Percentiles rank a stretch among this genome's conserved stretches.
Conservation (phyloP, 192 early-diverging fungal species). For the Gigaspora rosea region DNA sequence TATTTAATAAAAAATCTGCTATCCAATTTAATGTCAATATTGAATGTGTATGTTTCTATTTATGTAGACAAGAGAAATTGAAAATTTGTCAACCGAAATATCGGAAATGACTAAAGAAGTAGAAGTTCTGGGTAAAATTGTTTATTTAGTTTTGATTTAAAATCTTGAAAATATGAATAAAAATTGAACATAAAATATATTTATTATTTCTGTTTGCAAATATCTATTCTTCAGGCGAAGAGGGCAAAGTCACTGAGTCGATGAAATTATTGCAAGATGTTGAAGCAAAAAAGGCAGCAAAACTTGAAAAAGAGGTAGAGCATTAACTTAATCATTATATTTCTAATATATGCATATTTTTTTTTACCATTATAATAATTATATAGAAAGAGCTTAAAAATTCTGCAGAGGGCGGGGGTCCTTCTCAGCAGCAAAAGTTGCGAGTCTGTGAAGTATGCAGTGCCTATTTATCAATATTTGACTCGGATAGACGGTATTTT, state of each 20-base stretch:
- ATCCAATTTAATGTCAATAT: neutral
- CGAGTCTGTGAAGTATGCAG: conserved; percentile 60
- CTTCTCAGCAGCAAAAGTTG: conserved; percentile 56
- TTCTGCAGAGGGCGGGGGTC: conserved; percentile 37
- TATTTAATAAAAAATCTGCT: neutral
- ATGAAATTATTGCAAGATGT: conserved; percentile 47
- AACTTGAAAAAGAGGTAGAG: conserved; percentile 49
- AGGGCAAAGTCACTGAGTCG: conserved; percentile 50
- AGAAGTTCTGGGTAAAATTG: conserved; percentile 44
- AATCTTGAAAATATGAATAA: neutral
- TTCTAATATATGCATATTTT: neutral
- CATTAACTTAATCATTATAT: neutral
- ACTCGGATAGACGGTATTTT: conserved; percentile 48
- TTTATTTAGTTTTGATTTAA: too few species aligned
- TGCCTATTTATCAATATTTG: conserved; percentile 54
- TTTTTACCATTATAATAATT: neutral
- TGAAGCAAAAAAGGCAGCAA: conserved; percentile 44
- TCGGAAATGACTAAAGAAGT: conserved; percentile 44
- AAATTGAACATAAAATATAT: neutral
- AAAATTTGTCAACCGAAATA: conserved; percentile 33
- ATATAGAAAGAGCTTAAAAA: conserved; percentile 49
- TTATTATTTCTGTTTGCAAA: neutral
- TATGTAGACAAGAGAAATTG: conserved; percentile 31
- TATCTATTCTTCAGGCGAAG: conserved; percentile 40
- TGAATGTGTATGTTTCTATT: neutral